Evolutionary conservation across 768 basidiomycete genomes (phyloP), one percentile per base, ranked within the genome.

Genomic region (Collybia sordida): DNA sequence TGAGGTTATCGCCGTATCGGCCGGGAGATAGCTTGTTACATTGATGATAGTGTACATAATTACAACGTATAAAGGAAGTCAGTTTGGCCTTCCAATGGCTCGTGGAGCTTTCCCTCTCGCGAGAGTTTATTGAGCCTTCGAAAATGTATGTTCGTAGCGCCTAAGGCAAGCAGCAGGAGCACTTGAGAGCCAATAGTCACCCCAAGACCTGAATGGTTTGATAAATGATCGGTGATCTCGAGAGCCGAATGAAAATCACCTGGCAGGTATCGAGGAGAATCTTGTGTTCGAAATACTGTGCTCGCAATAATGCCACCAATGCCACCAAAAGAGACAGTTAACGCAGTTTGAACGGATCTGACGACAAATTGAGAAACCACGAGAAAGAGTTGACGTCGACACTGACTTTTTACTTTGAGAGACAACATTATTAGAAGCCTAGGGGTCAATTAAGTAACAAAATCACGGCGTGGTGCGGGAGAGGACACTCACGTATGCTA

Each of bases 381-480:
- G 37, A 47, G 12, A 35, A 24, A 19, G 22, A 27, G 43, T 17
- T 23, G 11, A 47, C 40, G n/a, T 21, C 25, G 37, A 50, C 23
- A 47, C 31, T 31, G 31, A 70, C 70, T 65, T 66, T 63, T 77
- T 78, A 46, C 73, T 74, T 46, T 78, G 75, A 12, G 74, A 73
- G 8, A 75, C 74, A 4, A 77, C 75, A 53, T 79, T 79, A 53
- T 77, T 77, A 4, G 72, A 66, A 38, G 65, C 62, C 69, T 74
- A 45, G 17, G 17, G 24, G 17, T 36, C n/a, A 27, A 7, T n/a
- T 17, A 42, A 23, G 22, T 35, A 28, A 47, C 31, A 25, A 25
- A 24, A 22, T 21, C 3, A 35, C 25, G 15, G 25, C 12, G 15
- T 12, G 25, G 39, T 22, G 8, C 25, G 9, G 21, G 23, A 27